Percentiles rank a stretch among this genome's conserved stretches.
These are phyloP conservation scores for Syzygium grande DNA, from an alignment of 345 rosid genomes.

Conservation along the genomic window DNA sequence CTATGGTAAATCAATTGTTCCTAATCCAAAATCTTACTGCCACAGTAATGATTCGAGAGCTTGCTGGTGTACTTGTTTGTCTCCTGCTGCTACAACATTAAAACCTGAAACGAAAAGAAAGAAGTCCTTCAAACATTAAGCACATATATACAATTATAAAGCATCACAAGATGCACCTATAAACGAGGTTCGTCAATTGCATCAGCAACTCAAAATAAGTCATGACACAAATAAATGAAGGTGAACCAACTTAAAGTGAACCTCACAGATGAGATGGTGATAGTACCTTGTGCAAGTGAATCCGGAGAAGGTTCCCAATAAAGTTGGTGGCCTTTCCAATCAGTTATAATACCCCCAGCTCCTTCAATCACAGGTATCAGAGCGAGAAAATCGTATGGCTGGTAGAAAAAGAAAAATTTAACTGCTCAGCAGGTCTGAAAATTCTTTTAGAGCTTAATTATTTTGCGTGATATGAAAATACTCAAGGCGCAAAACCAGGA, in stretches of 20 bases:
- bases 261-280: neutral
- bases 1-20: neutral
- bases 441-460: neutral
- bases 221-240: neutral
- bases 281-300: constrained; percentile 50
- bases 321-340: constrained; percentile 70
- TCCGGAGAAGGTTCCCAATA: constrained; percentile 72
- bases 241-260: neutral
- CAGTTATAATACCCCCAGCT: constrained; percentile 80
- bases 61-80: constrained; percentile 47
- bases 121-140: neutral
- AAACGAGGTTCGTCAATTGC: neutral
- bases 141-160: neutral
- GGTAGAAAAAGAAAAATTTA: neutral
- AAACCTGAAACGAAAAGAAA: constrained; percentile 39
- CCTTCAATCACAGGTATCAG: constrained; percentile 91
- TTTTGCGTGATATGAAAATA: neutral
- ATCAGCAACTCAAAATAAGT: neutral
- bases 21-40: constrained; percentile 1
- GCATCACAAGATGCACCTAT: neutral
- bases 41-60: constrained; percentile 37
- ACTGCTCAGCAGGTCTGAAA: neutral
- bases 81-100: constrained; percentile 83
- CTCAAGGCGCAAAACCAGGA: neutral
- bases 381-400: constrained; percentile 92